phyloP scores from a whole-genome alignment of 2,329 filamentous ascomycete species.

The Zasmidium angulare region DNA sequence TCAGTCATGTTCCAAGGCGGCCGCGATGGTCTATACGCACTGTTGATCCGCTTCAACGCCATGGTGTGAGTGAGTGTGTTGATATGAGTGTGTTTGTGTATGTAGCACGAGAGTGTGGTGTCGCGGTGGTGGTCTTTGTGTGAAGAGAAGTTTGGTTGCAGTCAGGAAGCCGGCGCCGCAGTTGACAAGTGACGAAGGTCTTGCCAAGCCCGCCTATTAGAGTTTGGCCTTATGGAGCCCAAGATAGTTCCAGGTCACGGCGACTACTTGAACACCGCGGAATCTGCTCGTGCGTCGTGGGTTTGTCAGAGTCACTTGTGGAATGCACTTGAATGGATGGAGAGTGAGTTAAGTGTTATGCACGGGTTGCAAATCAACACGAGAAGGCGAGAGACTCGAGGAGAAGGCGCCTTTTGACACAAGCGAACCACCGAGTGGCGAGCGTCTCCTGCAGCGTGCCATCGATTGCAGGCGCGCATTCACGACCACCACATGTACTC shows the following conservation, averaged over 20 bases:
- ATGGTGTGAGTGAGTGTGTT: constrained; percentile 48
- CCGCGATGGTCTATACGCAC: not conserved
- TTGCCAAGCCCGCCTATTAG: not conserved
- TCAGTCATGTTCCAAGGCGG: constrained; percentile 5
- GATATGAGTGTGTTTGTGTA: constrained; percentile 11
- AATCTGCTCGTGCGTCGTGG: not conserved
- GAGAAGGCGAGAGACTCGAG: not conserved
- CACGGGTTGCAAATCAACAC: not conserved
- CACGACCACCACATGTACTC: not conserved
- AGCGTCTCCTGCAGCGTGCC: not conserved
- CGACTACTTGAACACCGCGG: not conserved
- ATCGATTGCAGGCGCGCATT: not conserved
- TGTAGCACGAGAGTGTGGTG: constrained; percentile 3
- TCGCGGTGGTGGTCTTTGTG: constrained; percentile 9
- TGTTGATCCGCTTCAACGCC: constrained; percentile 93
- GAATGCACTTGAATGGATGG: not conserved
- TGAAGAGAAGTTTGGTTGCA: constrained; percentile 3
- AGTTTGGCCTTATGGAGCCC: not conserved
- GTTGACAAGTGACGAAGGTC: constrained; percentile 6
- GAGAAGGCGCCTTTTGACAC: not conserved
- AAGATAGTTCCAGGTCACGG: not conserved
- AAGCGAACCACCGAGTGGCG: not conserved
- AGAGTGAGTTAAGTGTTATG: not conserved
- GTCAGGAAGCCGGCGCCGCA: not conserved
- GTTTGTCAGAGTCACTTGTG: not conserved